These are phyloP conservation scores for Pisolithus sp. DNA, from an alignment of 768 basidiomycete genomes.

Conservation along the genomic window DNA sequence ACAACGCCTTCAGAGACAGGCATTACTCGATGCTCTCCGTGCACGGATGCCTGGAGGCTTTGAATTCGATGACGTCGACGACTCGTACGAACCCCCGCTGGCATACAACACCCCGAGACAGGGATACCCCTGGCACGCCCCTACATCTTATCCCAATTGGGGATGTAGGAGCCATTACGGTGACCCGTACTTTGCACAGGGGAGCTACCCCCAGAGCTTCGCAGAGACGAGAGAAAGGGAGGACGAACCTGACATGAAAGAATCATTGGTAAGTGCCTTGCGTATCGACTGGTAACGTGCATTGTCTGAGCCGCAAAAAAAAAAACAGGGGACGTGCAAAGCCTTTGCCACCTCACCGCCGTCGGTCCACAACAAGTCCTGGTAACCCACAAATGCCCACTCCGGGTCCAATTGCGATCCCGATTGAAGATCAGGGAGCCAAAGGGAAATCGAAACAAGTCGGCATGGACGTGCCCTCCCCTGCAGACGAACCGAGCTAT, in stretches of 20 bases:
- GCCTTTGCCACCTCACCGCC: too few relatives aligned
- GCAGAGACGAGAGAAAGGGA: background rate
- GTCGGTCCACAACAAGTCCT: too few relatives aligned
- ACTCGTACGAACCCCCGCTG: too few relatives aligned
- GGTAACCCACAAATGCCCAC: background rate
- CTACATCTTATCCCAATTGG: background rate
- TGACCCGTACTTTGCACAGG: background rate
- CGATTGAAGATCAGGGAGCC: background rate
- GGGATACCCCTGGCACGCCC: too few relatives aligned
- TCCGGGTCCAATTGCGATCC: background rate
- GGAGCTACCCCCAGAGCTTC: background rate
- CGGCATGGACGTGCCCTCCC: background rate
- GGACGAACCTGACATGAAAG: background rate
- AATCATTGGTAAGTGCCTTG: background rate
- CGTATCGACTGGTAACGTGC: background rate
- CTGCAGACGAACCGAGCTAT: background rate
- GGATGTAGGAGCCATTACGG: background rate
- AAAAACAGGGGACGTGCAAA: too few relatives aligned
- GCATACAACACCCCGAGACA: too few relatives aligned
- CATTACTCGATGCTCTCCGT: background rate
- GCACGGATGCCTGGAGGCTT: background rate
- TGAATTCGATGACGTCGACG: too few relatives aligned
- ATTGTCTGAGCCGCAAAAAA: too few relatives aligned
- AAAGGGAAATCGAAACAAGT: slow-evolving; percentile 38
- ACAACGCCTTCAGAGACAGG: background rate